These are phyloP conservation scores for Clitoria ternatea DNA, from an alignment of 306 rosid species.

Conservation along the genomic window DNA sequence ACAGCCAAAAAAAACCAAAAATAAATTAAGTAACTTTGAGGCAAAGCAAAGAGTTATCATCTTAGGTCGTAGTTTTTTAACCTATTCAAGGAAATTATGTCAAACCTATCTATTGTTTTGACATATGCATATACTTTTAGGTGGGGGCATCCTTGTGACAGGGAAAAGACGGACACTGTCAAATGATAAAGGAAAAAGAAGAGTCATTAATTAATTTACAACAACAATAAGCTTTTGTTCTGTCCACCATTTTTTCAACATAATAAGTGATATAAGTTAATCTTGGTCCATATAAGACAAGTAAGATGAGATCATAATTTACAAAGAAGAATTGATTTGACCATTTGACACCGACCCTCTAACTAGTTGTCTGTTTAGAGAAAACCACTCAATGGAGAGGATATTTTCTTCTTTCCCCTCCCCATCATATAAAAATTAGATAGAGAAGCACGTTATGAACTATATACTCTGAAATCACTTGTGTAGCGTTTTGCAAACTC, in stretches of 20 bases:
- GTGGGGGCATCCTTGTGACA: neutral
- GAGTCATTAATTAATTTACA: neutral
- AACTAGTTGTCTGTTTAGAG: neutral
- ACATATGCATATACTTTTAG: neutral
- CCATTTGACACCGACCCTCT: neutral
- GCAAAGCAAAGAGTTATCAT: neutral
- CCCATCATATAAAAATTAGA: neutral
- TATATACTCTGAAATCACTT: neutral
- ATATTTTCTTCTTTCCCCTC: neutral
- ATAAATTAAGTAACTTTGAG: neutral
- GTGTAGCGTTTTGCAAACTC: neutral
- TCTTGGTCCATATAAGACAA: neutral
- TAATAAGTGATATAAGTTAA: neutral
- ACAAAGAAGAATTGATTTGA: neutral
- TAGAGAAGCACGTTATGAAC: neutral
- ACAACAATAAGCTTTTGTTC: neutral
- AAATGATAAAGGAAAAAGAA: neutral
- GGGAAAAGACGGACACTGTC: neutral
- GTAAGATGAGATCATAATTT: neutral
- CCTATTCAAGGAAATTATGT: neutral
- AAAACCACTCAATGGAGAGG: neutral
- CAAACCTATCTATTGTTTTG: neutral
- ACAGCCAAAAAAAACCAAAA: no score
- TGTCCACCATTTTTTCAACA: neutral
- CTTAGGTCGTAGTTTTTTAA: neutral